phyloP scores from a whole-genome alignment of 345 rosid species.

The Dipteronia sinensis region DNA sequence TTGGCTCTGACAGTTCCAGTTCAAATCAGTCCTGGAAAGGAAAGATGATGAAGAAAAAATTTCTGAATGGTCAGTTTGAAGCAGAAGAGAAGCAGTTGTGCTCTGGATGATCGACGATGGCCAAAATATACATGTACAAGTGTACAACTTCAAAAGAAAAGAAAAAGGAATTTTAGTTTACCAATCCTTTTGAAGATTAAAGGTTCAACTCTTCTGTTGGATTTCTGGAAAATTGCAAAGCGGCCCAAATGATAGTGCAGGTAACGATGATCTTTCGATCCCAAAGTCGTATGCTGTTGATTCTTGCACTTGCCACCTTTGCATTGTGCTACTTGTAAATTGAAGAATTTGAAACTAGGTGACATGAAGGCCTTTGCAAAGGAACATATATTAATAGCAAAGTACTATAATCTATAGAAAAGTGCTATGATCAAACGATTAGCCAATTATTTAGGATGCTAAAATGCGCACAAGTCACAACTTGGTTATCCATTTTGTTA shows the following conservation, averaged over 20 bases:
- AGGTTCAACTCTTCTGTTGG: constrained; percentile 26
- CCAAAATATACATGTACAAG: constrained; percentile 14
- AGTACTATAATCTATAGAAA: constrained; percentile 49
- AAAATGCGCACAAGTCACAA: constrained; percentile 21
- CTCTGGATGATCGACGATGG: constrained; percentile 19
- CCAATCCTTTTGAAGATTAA: constrained; percentile 23
- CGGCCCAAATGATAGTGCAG: constrained; percentile 12
- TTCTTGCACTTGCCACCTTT: constrained; percentile 14
- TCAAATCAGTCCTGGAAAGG: constrained; percentile 26
- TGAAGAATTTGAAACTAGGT: constrained; percentile 46
- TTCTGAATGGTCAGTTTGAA: constrained; percentile 20
- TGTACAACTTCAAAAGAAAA: constrained; percentile 26
- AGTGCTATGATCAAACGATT: constrained; percentile 45
- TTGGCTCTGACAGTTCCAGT: constrained; percentile 14
- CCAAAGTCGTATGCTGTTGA: constrained; percentile 20
- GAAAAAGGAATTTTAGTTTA: constrained; percentile 18
- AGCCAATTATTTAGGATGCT: constrained; percentile 29
- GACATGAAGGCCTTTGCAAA: constrained; percentile 60
- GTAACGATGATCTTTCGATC: constrained; percentile 22
- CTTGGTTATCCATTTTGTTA: constrained; percentile 8
- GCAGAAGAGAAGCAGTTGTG: constrained; percentile 18
- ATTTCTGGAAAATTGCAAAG: constrained; percentile 23
- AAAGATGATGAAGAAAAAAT: constrained; percentile 33
- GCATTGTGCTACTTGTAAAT: constrained; percentile 16
- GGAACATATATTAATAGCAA: constrained; percentile 39